Base-by-base conservation (phyloP, 345 rosid genomes). In the Theobroma cacao region DNA sequence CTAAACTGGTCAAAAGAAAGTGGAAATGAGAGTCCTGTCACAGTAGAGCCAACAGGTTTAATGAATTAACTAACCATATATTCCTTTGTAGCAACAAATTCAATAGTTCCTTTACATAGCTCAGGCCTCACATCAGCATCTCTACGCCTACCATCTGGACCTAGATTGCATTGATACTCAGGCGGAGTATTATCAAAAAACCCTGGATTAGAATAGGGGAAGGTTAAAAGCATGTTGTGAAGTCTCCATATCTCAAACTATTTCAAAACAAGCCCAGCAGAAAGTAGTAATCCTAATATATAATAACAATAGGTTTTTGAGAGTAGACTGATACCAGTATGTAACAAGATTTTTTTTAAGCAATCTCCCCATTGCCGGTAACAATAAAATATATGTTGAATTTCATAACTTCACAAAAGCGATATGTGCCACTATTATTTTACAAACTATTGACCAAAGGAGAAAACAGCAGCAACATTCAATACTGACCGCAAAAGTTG, bases 41-140 rank as follows among this genome's bases (percentile, higher is more conserved):
- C 9, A 3, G 13, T 47, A 69, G 41, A 31, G 15, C 75, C 41
- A 10, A 34, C 17, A 50, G 6, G 20, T 48, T 45, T 31, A 45
- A 50, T 47, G 38, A 76, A 59, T 45, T 52, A 77, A 79, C 95
- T 76, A 56, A 94, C 99, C 99, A 88, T 90, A 79, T 90, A 96
- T 82, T 96, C 99, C 85, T 90, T 90, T 7, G 98, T 76, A 43
- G 98, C 97, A 80, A 90, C 93, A 88, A 94, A 94, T 83, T 94
- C 97, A 80, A 94, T 95, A 13, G 97, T 88, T 81, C 98, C 98
- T 80, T 89, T 89, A 82, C 97, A 94, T 68, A 93, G 89, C 86
- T 94, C 98, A 74, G 97, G 97, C 85, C 98, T 94, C 68, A 93
- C 95, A 87, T 93, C 90, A 53, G 94, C 97, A 91, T 94, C 98